These are phyloP conservation scores for Hanseniaspora vineae DNA, from an alignment of 805 yeast species.

Conservation along the genomic window DNA sequence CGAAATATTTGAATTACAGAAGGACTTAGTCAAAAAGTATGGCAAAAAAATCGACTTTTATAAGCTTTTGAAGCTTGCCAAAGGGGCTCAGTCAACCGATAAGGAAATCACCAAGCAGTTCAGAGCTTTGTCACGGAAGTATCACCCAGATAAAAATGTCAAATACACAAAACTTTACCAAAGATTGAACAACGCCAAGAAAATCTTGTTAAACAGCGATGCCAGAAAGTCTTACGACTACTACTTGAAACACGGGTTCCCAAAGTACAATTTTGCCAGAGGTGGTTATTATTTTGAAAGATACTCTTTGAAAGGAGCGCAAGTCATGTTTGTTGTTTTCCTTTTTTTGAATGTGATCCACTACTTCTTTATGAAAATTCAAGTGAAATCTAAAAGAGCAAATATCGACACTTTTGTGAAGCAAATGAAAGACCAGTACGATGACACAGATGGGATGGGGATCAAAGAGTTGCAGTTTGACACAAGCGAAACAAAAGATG, in stretches of 20 bases:
- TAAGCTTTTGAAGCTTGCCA: slow-evolving; percentile 43
- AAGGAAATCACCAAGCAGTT: slow-evolving; percentile 54
- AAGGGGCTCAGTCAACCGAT: slow-evolving; percentile 27
- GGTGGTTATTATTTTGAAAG: slow-evolving; percentile 39
- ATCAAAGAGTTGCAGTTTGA: slow-evolving; percentile 31
- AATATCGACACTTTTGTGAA: slow-evolving; percentile 39
- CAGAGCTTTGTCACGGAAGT: slow-evolving; percentile 51
- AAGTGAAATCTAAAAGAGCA: slow-evolving; percentile 41
- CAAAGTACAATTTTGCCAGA: slow-evolving; percentile 61
- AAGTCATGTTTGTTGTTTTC: slow-evolving; percentile 37
- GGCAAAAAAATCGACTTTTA: slow-evolving; percentile 55
- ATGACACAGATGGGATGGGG: slow-evolving; percentile 45
- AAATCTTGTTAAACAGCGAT: slow-evolving; percentile 50
- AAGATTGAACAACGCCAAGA: slow-evolving; percentile 61
- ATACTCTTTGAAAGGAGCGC: slow-evolving; percentile 41
- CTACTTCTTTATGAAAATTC: slow-evolving; percentile 39
- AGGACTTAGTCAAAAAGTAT: slow-evolving; percentile 47
- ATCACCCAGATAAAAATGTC: slow-evolving; percentile 76
- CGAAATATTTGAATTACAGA: slow-evolving; percentile 66
- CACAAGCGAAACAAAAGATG: slow-evolving; percentile 29
- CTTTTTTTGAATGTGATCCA: slow-evolving; percentile 45
- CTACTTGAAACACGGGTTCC: slow-evolving; percentile 74
- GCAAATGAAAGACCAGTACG: slow-evolving; percentile 35
- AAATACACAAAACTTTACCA: slow-evolving; percentile 46
- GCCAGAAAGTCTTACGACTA: slow-evolving; percentile 69